Evolutionary conservation across 345 rosid genomes (phyloP), one percentile per base, ranked within the genome.

Genomic region (Xanthoceras sorbifolium): DNA sequence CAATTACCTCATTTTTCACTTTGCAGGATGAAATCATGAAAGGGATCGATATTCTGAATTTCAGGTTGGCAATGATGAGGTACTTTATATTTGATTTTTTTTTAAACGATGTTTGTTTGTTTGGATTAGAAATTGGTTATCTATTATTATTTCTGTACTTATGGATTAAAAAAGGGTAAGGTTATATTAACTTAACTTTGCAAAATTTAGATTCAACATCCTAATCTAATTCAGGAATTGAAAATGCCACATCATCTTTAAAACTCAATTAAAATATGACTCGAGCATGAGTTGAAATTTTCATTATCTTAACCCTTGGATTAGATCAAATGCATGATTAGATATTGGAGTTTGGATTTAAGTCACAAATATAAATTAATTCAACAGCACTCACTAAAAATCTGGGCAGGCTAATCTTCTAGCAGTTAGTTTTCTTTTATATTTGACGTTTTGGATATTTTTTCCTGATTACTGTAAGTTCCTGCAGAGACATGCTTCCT

Each of bases 21-120:
- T 80, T 84, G 84, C 83, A 95, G 99, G 99, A 95, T 86, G 99
- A 95, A 87, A 89, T 95, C 99, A 95, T 82, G 99, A 95, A 84
- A 90, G 99, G 82, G 98, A 95, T 84, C 86, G 94, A 85, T 92
- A 84, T 85, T 92, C 94, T n/a, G 99, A n/a, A 95, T 88, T 87
- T 95, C 83, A 90, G 90, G 86, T 77, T 95, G 89, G 92, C 98
- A 76, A 90, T 93, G 74, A 77, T 95, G 79, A 94, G 98, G 98
- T 94, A 84, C 23, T 57, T 71, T 48, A 54, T 22, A 9, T 22
- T 62, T 72, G 69, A 52, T 72, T 68, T 67, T 57, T 72, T 71
- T n/a, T 42, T 31, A n/a, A 34, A 32, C n/a, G 36, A 23, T 26
- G n/a, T 38, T 71, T 50, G 59, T 64, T 77, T 77, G 76, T 70